Percentiles rank a stretch among this genome's conserved stretches.
Evolutionary conservation across 306 rosid genomes (phyloP).

Genomic region (Ormosia semicastrata): DNA sequence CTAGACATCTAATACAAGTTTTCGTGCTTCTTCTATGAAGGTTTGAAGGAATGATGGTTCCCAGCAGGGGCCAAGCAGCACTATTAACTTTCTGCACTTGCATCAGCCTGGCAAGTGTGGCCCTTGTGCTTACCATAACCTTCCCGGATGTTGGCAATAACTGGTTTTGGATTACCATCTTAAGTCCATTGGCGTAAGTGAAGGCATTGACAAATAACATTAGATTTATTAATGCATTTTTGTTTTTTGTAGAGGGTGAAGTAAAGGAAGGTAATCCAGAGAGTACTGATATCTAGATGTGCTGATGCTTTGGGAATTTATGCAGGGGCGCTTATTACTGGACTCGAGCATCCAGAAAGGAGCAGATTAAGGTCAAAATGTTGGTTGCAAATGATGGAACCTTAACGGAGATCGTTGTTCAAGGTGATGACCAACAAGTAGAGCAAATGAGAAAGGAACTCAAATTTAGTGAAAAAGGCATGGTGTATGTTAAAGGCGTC

Average conservation of each 20-base stretch:
- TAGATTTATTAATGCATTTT: background rate
- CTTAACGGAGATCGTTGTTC: slow-evolving; percentile 62
- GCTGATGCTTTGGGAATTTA: slow-evolving; percentile 6
- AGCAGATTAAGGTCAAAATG: slow-evolving; percentile 81
- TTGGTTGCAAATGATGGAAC: slow-evolving; percentile 52
- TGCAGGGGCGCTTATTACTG: slow-evolving; percentile 81
- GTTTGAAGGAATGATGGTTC: slow-evolving; percentile 91
- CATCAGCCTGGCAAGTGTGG: slow-evolving; percentile 87
- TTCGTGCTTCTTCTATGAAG: slow-evolving; percentile 36
- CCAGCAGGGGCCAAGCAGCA: slow-evolving; percentile 87
- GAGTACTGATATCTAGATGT: background rate
- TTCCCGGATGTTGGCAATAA: slow-evolving; percentile 80
- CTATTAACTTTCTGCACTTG: slow-evolving; percentile 84
- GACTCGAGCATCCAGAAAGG: slow-evolving; percentile 78
- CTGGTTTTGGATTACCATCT: slow-evolving; percentile 79
- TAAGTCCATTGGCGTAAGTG: slow-evolving; percentile 91
- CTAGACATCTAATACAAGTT: background rate
- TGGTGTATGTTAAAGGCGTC: slow-evolving; percentile 80
- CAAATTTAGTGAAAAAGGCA: slow-evolving; percentile 69
- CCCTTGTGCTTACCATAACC: slow-evolving; percentile 91
- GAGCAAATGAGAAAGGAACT: slow-evolving; percentile 84
- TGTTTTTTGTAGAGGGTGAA: background rate
- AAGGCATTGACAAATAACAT: background rate
- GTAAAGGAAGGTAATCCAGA: background rate
- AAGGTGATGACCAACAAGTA: slow-evolving; percentile 90